Percentiles rank a stretch among this genome's conserved stretches.
Evolutionary conservation across 2,329 filamentous ascomycete genomes (phyloP).

Genomic region (Lachnellula occidentalis): DNA sequence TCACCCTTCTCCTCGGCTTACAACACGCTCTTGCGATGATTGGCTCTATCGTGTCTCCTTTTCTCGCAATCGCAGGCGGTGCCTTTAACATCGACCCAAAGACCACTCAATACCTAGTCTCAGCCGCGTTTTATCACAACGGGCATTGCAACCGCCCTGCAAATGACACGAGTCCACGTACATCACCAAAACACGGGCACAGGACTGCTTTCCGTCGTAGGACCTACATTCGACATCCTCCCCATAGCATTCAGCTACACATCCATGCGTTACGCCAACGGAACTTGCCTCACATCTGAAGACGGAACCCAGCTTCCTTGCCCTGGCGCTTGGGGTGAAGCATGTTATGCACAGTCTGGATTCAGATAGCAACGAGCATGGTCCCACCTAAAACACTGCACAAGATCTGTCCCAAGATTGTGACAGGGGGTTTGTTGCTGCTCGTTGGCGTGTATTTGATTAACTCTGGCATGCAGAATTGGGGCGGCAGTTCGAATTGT

Average conservation of each 20-base stretch:
- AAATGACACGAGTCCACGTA: slow-evolving; percentile 64
- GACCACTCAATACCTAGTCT: slow-evolving; percentile 60
- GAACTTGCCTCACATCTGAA: slow-evolving; percentile 53
- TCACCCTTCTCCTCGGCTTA: slow-evolving; percentile 61
- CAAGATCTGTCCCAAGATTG: slow-evolving; percentile 61
- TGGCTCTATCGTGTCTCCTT: slow-evolving; percentile 50
- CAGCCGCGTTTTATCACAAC: slow-evolving; percentile 63
- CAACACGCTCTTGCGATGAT: slow-evolving; percentile 67
- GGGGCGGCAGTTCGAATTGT: slow-evolving; percentile 59
- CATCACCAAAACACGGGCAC: slow-evolving; percentile 57
- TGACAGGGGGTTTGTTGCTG: slow-evolving; percentile 62
- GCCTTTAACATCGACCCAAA: slow-evolving; percentile 52
- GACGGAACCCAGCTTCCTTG: slow-evolving; percentile 56
- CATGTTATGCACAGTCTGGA: slow-evolving; percentile 41
- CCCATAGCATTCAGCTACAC: slow-evolving; percentile 59
- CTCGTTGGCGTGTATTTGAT: slow-evolving; percentile 63
- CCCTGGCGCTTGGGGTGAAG: slow-evolving; percentile 60
- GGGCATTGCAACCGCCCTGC: slow-evolving; percentile 58
- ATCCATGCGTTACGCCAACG: slow-evolving; percentile 57
- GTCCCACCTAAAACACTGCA: slow-evolving; percentile 54
- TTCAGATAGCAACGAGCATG: slow-evolving; percentile 62
- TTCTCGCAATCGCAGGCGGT: slow-evolving; percentile 54
- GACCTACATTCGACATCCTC: slow-evolving; percentile 62
- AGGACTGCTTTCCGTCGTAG: slow-evolving; percentile 62
- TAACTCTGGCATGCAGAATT: slow-evolving; percentile 57